These are phyloP conservation scores for Telopea speciosissima DNA, from an alignment of 177 flowering plant species.

Conservation along the genomic window DNA sequence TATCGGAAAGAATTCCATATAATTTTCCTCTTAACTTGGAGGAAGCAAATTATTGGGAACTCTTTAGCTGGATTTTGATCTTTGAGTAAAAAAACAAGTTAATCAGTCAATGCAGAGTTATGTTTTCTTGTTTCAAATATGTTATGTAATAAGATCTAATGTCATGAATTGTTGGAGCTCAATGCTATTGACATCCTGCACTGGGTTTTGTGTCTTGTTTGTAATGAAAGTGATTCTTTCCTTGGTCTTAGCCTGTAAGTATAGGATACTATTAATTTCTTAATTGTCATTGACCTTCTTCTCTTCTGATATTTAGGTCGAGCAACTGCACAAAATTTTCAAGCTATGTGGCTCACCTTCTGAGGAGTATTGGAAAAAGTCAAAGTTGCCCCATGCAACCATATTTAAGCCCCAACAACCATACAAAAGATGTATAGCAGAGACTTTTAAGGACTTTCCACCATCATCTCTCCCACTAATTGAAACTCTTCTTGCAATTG, in stretches of 20 bases:
- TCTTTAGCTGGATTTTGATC: background rate
- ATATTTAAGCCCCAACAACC: constrained; percentile 76
- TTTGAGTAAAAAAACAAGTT: background rate
- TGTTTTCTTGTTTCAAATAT: no score
- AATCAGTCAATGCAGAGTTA: background rate
- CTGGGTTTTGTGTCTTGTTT: no score
- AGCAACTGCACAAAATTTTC: constrained; percentile 81
- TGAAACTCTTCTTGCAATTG: constrained; percentile 82
- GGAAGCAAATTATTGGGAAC: no score
- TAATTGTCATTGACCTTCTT: background rate
- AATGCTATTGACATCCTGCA: no score
- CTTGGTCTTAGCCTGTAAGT: no score
- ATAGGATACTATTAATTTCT: background rate
- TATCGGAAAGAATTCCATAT: background rate
- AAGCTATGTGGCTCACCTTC: constrained; percentile 89
- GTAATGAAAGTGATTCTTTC: no score
- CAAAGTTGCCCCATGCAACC: constrained; percentile 82
- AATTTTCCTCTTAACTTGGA: background rate
- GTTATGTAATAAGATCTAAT: no score
- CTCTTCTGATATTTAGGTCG: constrained; percentile 43
- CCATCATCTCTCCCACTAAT: constrained; percentile 62
- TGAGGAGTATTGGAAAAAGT: constrained; percentile 78
- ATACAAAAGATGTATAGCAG: constrained; percentile 60
- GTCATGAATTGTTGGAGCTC: no score
- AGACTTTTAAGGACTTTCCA: constrained; percentile 72